Base-by-base conservation (phyloP, 306 rosid genomes). In the Gleditsia sinensis region DNA sequence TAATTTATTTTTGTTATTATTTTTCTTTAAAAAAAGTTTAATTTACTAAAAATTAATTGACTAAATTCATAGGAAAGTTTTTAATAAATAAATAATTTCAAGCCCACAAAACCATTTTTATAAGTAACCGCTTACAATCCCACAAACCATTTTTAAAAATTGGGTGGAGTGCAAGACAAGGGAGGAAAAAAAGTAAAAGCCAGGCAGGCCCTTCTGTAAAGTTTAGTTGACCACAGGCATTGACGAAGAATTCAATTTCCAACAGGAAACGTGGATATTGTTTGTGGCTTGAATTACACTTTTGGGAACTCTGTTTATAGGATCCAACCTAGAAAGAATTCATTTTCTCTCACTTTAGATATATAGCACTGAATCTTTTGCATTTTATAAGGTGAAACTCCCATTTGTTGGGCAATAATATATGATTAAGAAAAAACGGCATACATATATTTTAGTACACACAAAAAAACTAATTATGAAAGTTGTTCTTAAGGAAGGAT, bases 291-390 rank as follows among this genome's bases (percentile, higher is more conserved):
- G 17, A 17, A 42, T 37, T 6, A 11, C 53, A 53, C 21, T 28
- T 42, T 20, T 17, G 7, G 3, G n/a, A 55, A 62, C 40, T 43
- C 27, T 17, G 28, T 45, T 30, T 11, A 40, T 62, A 71, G 27
- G 83, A 78, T 72, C 60, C 76, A 53, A 51, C 82, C 73, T 78
- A 39, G 55, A 78, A 78, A 78, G 62, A 55, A 78, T 54, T 64
- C 17, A 0, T 32, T 37, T 71, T 69, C 67, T 39, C 6, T 14
- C 40, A 40, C 16, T 23, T 58, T 77, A 65, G 39, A 30, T 42
- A 6, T 0, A 7, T 16, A 49, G 61, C 48, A 58, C 71, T 80
- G 75, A 80, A 80, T 73, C 51, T 67, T 49, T 80, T 67, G 75
- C 12, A 58, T 30, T 58, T 2, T 58, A 42, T 30, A 46, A 46